Evolutionary conservation across 1,284 basidiomycete species (phyloP), one percentile per base, ranked within the genome.

Genomic region (Mycosarcoma maydis): DNA sequence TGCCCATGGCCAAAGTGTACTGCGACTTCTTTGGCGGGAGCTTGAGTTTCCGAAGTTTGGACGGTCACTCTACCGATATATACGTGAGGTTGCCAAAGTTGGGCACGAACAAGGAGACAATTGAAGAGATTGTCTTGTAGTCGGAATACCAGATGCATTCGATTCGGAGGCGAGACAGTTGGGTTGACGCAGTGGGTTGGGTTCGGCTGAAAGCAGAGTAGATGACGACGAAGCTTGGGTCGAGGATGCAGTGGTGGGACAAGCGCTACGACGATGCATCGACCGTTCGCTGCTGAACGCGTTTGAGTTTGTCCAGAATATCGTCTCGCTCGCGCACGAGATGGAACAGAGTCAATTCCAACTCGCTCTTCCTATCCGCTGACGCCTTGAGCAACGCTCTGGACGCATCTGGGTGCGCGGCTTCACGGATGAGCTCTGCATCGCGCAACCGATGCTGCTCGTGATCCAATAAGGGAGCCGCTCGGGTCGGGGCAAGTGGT

Each of bases 41-140:
- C 4, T 79, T 93, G 41, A 89, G 91, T 62, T 83, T 93, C n/a
- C 87, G 92, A 14, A 90, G 90, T 20, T 76, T 92, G 75, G 90
- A 93, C 76, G 90, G 91, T 0, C 67, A 61, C 41, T 52, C 49
- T 11, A 61, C 57, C 20, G 62, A 59, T 41, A 56, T 68, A 36
- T 64, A 60, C 33, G 56, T 93, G 42, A 86, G 90, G 20, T 84
- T 93, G 43, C 92, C 91, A 3, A 92, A 89, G 82, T 84, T 93
- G 76, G 91, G 91, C 33, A 92, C 90, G 16, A 92, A 90, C 80
- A 80, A 91, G 66, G 91, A 92, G 83, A 89, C 60, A 2, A 75
- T 75, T 32, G 69, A 72, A 22, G 72, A 75, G 23, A 72, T 75
- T 32, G 72, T 71, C 5, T 40, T 74, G 36, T 48, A 17, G 23